Evolutionary conservation across 2,329 filamentous ascomycete genomes (phyloP).

Genomic region (Macrophomina phaseolina): DNA sequence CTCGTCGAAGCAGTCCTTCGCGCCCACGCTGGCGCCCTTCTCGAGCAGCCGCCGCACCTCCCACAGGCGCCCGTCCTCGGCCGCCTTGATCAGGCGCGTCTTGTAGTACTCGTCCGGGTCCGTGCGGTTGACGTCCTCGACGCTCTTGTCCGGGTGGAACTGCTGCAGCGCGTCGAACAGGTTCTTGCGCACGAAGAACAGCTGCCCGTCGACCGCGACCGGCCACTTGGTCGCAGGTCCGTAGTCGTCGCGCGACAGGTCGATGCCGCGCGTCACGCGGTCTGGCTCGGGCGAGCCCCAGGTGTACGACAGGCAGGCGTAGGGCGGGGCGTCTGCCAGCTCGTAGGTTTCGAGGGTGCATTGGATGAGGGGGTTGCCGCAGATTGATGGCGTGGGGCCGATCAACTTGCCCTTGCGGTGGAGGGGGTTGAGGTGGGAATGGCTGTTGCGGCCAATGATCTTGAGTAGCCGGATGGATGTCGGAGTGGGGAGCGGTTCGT

Average conservation of each 20-base stretch:
- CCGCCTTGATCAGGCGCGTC: neutral
- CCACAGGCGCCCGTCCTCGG: neutral
- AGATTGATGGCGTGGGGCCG: neutral
- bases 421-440: neutral
- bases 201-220: neutral
- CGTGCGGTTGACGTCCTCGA: neutral
- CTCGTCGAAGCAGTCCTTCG: slow-evolving; percentile 12
- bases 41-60: neutral
- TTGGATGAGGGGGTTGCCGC: slow-evolving; percentile 4
- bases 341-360: neutral
- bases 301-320: slow-evolving; percentile 4
- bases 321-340: neutral
- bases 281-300: slow-evolving; percentile 9
- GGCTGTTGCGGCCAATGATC: slow-evolving; percentile 7
- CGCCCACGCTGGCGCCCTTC: neutral
- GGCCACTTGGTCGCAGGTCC: neutral
- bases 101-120: slow-evolving; percentile 2
- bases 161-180: slow-evolving; percentile 19
- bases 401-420: neutral
- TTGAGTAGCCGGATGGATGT: slow-evolving; percentile 19
- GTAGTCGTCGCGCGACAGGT: neutral
- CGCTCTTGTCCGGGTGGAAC: neutral
- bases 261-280: neutral
- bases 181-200: slow-evolving; percentile 7
- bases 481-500: neutral